Percentiles rank a stretch among this genome's conserved stretches.
Evolutionary conservation across 2,329 filamentous ascomycete species (phyloP).

Genomic region (Capronia coronata): DNA sequence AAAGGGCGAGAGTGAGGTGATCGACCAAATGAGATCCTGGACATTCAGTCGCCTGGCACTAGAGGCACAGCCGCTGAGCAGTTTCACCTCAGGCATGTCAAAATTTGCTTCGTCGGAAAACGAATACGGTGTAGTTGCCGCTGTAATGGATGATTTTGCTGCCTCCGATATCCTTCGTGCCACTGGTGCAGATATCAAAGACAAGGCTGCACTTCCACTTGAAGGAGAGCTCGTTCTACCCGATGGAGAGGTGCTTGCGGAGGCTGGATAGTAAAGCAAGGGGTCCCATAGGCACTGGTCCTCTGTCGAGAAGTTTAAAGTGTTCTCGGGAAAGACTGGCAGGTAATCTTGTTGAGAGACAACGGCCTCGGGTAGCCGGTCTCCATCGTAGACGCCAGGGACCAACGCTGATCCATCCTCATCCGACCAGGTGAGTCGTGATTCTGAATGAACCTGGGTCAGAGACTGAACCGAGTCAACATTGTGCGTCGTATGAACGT

Average conservation of each 20-base stretch:
- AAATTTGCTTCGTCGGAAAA: conserved; percentile 46
- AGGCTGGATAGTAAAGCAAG: neutral
- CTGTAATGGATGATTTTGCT: neutral
- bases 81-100: conserved; percentile 44
- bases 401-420: too few species aligned
- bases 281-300: conserved; percentile 12
- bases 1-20: conserved; percentile 41
- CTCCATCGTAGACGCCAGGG: too few species aligned
- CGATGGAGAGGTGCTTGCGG: neutral
- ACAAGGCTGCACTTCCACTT: too few species aligned
- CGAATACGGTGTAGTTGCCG: conserved; percentile 10
- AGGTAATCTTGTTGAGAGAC: neutral
- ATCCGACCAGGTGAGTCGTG: too few species aligned
- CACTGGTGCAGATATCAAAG: too few species aligned
- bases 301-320: neutral
- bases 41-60: conserved; percentile 45
- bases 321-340: neutral
- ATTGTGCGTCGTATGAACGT: too few species aligned
- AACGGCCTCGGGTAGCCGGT: too few species aligned
- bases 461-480: too few species aligned
- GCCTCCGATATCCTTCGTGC: neutral
- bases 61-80: conserved; percentile 44
- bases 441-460: too few species aligned
- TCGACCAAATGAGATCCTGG: conserved; percentile 40
- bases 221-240: too few species aligned